Evolutionary conservation across 83 land plant species (phyloP).

Genomic region (Isoetes engelmannii): DNA sequence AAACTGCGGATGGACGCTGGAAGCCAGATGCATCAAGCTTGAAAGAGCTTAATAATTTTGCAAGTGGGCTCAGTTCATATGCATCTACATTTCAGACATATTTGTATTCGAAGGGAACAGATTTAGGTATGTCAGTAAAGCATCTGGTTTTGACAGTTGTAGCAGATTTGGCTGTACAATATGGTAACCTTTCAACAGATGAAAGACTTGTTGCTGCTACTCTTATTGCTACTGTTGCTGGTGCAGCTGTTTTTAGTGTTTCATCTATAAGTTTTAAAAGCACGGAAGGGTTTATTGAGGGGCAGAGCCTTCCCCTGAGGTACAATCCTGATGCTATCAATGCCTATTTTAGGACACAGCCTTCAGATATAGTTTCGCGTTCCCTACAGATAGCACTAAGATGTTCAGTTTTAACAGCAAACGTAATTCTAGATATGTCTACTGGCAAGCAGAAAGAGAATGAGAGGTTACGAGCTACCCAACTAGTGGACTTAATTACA

Average conservation of each 20-base stretch:
- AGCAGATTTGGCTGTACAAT: too few relatives aligned
- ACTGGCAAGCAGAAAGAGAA: conserved; percentile 22
- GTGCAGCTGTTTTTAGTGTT: conserved; percentile 3
- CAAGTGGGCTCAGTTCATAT: too few relatives aligned
- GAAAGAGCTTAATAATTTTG: too few relatives aligned
- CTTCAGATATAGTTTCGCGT: conserved; percentile 12
- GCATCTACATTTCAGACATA: too few relatives aligned
- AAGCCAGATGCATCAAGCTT: too few relatives aligned
- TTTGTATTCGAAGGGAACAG: too few relatives aligned
- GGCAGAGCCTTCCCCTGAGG: conserved; percentile 24
- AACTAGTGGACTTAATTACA: conserved; percentile 27
- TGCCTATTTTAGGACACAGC: conserved; percentile 27
- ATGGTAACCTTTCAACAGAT: too few relatives aligned
- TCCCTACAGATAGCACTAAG: conserved; percentile 9
- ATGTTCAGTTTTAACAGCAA: conserved; percentile 21
- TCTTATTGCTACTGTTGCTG: conserved; percentile 12
- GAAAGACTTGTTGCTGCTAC: conserved; percentile 5
- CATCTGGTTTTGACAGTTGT: too few relatives aligned
- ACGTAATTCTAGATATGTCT: conserved; percentile 21
- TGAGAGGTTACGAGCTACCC: conserved; percentile 25
- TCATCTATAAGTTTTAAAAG: conserved; percentile 3
- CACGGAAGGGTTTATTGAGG: conserved; percentile 17
- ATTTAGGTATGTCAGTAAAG: too few relatives aligned
- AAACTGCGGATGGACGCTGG: too few relatives aligned
- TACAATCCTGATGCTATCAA: conserved; percentile 31